Conservation (phyloP, 2,329 filamentous ascomycete genomes). For the Penicillium frequentans region DNA sequence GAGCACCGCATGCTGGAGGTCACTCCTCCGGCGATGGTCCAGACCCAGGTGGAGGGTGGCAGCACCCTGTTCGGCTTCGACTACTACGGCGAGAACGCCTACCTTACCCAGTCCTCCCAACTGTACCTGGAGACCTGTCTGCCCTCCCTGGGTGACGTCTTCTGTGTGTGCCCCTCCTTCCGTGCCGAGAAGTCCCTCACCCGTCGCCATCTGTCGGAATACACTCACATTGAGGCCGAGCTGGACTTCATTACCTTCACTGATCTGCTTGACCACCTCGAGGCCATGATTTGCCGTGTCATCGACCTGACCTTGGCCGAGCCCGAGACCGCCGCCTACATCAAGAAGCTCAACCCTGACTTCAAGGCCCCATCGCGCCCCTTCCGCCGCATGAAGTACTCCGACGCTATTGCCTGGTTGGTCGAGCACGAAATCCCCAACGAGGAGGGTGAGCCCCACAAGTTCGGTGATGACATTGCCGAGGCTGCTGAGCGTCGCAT, state of each 20-base stretch:
- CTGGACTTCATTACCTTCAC: constrained; percentile 93
- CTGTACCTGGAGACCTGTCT: constrained; percentile 95
- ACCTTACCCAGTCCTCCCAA: constrained; percentile 94
- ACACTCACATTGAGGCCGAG: constrained; percentile 95
- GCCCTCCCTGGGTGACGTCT: constrained; percentile 88
- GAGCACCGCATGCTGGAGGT: constrained; percentile 79
- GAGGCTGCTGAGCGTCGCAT: constrained; percentile 95
- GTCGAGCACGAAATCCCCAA: constrained; percentile 86
- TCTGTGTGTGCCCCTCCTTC: constrained; percentile 98
- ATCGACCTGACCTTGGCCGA: constrained; percentile 76
- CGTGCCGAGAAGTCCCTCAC: constrained; percentile 95
- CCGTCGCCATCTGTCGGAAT: constrained; percentile 90
- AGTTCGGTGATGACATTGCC: constrained; percentile 95
- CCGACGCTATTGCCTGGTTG: constrained; percentile 93
- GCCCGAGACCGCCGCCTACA: constrained; percentile 67
- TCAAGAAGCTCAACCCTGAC: constrained; percentile 86
- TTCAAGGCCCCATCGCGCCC: constrained; percentile 81
- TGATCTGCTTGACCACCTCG: constrained; percentile 83
- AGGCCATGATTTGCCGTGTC: constrained; percentile 83
- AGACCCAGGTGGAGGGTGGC: constrained; percentile 92
- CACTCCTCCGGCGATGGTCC: constrained; percentile 84
- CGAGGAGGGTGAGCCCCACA: constrained; percentile 86
- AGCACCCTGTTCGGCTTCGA: constrained; percentile 85
- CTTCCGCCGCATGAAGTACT: constrained; percentile 93
- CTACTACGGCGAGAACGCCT: constrained; percentile 88